phyloP scores from a whole-genome alignment of 768 basidiomycete genomes.

The Collybiopsis luxurians region DNA sequence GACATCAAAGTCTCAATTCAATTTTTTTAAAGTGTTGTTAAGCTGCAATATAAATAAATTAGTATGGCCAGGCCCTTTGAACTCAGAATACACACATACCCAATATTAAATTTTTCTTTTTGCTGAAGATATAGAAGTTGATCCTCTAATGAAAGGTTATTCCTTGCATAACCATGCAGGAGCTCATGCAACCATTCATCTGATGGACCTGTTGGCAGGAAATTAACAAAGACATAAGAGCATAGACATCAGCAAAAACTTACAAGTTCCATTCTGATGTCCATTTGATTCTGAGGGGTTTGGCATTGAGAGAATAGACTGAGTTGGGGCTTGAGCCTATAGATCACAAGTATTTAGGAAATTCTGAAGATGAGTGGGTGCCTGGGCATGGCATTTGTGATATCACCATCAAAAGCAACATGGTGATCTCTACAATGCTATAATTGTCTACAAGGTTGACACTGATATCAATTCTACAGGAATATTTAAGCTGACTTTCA shows the following conservation, averaged over 20 bases:
- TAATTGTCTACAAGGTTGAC: neutral
- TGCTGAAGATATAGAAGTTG: neutral
- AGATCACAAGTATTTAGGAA: neutral
- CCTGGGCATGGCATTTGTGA: neutral
- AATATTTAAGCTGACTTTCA: neutral
- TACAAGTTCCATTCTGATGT: neutral
- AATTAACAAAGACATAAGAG: neutral
- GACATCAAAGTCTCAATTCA: neutral
- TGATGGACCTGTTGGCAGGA: neutral
- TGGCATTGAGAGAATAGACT: neutral
- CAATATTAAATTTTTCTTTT: neutral
- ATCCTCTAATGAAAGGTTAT: neutral
- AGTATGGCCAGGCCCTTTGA: constrained; percentile 8
- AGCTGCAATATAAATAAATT: constrained; percentile 20
- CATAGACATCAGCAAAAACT: neutral
- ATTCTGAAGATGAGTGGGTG: neutral
- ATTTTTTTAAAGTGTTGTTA: constrained; percentile 14
- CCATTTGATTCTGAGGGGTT: neutral
- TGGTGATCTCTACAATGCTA: neutral
- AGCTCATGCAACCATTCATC: neutral
- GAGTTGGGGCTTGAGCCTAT: neutral
- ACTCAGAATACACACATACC: neutral
- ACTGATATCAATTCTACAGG: neutral
- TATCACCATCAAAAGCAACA: neutral
- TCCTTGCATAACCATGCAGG: neutral